These are phyloP conservation scores for Fusarium liriodendri DNA, from an alignment of 2,329 filamentous ascomycete genomes.

Conservation along the genomic window DNA sequence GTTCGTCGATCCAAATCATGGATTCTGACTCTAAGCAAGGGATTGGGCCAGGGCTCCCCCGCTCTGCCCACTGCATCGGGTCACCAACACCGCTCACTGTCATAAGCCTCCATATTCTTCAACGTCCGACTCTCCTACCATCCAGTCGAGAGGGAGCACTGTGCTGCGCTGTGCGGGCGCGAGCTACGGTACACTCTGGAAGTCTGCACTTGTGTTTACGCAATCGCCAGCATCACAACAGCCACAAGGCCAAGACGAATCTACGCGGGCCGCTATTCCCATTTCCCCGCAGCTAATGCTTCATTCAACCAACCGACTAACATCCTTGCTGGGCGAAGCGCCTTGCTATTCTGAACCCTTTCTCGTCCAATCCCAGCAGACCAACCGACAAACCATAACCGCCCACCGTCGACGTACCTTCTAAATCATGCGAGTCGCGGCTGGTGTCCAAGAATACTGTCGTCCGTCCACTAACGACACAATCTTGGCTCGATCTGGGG, in stretches of 20 bases:
- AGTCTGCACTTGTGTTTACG: neutral
- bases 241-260: neutral
- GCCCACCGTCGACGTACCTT: neutral
- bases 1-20: constrained; percentile 33
- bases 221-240: neutral
- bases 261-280: neutral
- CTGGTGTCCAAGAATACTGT: neutral
- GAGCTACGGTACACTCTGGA: neutral
- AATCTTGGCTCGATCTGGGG: neutral
- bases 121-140: neutral
- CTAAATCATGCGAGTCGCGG: neutral
- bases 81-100: constrained; percentile 7
- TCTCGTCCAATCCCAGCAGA: neutral
- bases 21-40: constrained; percentile 7
- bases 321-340: constrained; percentile 2
- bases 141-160: neutral
- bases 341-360: neutral
- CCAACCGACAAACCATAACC: neutral
- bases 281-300: neutral
- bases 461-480: neutral
- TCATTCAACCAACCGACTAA: constrained; percentile 2
- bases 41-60: constrained; percentile 23
- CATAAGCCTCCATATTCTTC: constrained; percentile 4
- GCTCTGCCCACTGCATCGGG: constrained; percentile 28
- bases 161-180: neutral